Base-by-base conservation (phyloP, 1,284 basidiomycete genomes). In the Ganoderma multipileum region DNA sequence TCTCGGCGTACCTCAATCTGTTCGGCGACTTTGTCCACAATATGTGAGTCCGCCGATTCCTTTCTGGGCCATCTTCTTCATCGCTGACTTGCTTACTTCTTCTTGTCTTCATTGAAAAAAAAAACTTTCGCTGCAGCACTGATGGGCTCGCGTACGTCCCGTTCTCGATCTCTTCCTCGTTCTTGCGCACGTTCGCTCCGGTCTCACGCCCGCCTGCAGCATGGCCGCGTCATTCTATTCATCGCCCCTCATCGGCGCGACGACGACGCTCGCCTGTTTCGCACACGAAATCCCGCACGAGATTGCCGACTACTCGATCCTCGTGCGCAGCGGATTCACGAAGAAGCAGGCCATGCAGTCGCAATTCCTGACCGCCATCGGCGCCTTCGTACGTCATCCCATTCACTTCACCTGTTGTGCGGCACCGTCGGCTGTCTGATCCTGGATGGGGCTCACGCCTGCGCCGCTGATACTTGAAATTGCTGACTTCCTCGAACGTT, bases 191-290 rank as follows among this genome's bases (percentile, higher is more conserved):
- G 75, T 72, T 72, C 67, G 71, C 61, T 9, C 47, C 41, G 61
- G 33, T 33, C 67, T 70, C 38, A 65, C 65, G 41, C 28, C 23
- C 33, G 60, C 66, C 65, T 57, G 52, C 72, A 93, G 92, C 55
- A 95, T 96, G 93, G 92, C 94, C 14, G 95, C 95, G 59, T 94
- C 92, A 28, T 96, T 96, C 83, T 96, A 96, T 79, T 94, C 93
- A 26, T 93, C 92, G 47, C 95, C 95, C 1, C 84, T 95, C 63
- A 94, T 96, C 72, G 95, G 95, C 54, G 95, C 95, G 47, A 95
- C 95, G 63, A 96, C 95, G 2, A 95, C 95, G 14, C 86, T 96
- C 59, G 95, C 95, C 20, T 96, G 95, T 76, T 96, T 96, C 77
- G 94, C 94, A 7, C 95, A 96, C 79, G 95, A 96, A 80, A 95